Conservation (phyloP, 345 rosid genomes). For the Streptanthus diversifolius region DNA sequence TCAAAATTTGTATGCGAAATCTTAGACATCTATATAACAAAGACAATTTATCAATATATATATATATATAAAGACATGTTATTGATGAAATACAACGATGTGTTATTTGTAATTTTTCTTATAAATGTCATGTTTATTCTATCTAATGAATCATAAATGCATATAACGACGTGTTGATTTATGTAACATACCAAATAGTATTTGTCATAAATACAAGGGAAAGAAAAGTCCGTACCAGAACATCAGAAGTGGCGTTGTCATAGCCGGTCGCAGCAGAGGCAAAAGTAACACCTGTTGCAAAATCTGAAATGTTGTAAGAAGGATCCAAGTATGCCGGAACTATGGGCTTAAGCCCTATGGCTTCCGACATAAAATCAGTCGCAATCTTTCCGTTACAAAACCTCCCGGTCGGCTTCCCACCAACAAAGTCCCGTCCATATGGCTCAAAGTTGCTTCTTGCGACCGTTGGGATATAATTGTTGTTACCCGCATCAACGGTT, state of each 20-base stretch:
- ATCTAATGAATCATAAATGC: not conserved
- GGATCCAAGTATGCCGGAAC: constrained; percentile 63
- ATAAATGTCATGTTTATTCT: not conserved
- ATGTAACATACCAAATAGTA: not conserved
- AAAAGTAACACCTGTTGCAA: constrained; percentile 53
- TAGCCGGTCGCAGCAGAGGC: constrained; percentile 64
- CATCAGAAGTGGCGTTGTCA: constrained; percentile 55
- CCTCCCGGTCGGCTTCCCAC: constrained; percentile 51
- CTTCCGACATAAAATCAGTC: constrained; percentile 49
- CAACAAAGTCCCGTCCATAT: constrained; percentile 53
- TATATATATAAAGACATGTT: not conserved
- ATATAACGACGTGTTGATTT: not conserved
- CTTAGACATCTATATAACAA: too few relatives aligned
- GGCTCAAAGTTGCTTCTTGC: constrained; percentile 60
- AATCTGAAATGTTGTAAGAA: constrained; percentile 45
- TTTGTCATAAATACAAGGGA: not conserved
- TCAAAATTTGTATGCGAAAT: not conserved
- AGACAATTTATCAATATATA: not conserved
- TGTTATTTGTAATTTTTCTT: not conserved
- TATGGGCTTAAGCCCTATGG: constrained; percentile 42
- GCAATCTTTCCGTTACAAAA: constrained; percentile 57
- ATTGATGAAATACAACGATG: not conserved
- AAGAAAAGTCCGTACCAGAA: constrained; percentile 37
- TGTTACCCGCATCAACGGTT: constrained; percentile 57
- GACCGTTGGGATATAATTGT: constrained; percentile 53